Percentiles rank a stretch among this genome's conserved stretches.
These are phyloP conservation scores for Hansenula lynferdii DNA, from an alignment of 1,139 yeast genomes.

Conservation along the genomic window DNA sequence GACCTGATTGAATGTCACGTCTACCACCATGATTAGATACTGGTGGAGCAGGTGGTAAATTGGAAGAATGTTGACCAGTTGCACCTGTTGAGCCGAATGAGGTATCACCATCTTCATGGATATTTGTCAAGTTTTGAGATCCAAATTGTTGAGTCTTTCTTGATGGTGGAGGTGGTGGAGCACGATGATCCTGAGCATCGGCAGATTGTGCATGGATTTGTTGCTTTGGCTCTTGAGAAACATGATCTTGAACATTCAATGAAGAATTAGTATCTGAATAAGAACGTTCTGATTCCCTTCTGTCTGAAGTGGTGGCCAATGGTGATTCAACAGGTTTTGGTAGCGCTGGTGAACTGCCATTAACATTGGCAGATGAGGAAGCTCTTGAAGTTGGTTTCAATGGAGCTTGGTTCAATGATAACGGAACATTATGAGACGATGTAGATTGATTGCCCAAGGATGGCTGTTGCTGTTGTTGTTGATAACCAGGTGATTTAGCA, in stretches of 20 bases:
- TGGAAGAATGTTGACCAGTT: not conserved
- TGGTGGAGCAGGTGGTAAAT: conserved; percentile 12
- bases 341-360: not conserved
- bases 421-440: conserved; percentile 8
- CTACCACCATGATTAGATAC: conserved; percentile 25
- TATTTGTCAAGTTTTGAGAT: conserved; percentile 15
- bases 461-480: no score
- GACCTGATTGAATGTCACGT: conserved; percentile 47
- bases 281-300: conserved; percentile 2
- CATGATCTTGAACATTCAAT: conserved; percentile 3
- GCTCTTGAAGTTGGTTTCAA: conserved; percentile 22
- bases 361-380: conserved; percentile 5
- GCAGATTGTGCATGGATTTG: conserved; percentile 3
- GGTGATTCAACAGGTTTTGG: not conserved
- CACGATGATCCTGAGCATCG: conserved; percentile 13
- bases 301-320: not conserved
- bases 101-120: conserved; percentile 21
- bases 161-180: conserved; percentile 60
- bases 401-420: conserved; percentile 21
- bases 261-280: conserved; percentile 2
- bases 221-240: conserved; percentile 2
- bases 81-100: conserved; percentile 6
- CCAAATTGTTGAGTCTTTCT: conserved; percentile 37
- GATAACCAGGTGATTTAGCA: not conserved
- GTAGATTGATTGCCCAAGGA: not conserved